phyloP scores from a whole-genome alignment of 2,329 filamentous ascomycete species.

The Plenodomus biglobosus region DNA sequence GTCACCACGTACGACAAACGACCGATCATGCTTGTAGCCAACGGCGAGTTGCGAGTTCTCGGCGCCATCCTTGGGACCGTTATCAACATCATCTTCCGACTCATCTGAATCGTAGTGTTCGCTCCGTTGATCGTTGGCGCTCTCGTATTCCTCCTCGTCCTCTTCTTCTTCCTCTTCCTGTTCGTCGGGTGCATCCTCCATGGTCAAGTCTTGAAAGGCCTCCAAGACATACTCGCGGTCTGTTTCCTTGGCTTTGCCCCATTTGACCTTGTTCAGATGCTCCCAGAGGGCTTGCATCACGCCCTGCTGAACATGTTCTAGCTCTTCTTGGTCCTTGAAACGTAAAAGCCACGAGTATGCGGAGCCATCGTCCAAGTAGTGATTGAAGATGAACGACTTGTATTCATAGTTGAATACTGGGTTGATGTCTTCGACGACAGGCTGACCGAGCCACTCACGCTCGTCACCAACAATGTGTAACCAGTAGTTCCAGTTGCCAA shows the following conservation, averaged over 20 bases:
- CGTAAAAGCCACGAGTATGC: conserved; percentile 95
- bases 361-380: conserved; percentile 83
- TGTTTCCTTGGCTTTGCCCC: conserved; percentile 87
- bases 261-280: conserved; percentile 90
- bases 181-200: conserved; percentile 72
- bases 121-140: conserved; percentile 66
- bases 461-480: conserved; percentile 77
- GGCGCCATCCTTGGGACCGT: conserved; percentile 72
- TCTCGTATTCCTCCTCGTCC: conserved; percentile 64
- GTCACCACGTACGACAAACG: conserved; percentile 93
- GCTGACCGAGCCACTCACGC: conserved; percentile 82
- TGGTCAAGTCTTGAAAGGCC: conserved; percentile 89
- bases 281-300: conserved; percentile 97
- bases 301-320: conserved; percentile 89
- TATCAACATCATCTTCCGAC: conserved; percentile 74
- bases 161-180: conserved; percentile 59
- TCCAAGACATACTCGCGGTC: conserved; percentile 94
- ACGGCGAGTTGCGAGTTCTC: conserved; percentile 93
- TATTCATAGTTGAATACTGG: conserved; percentile 99
- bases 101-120: conserved; percentile 77
- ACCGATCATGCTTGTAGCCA: conserved; percentile 94
- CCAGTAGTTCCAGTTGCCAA: conserved; percentile 95
- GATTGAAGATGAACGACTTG: conserved; percentile 98
- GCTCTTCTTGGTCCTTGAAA: conserved; percentile 78
- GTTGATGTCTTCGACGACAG: conserved; percentile 87